phyloP scores from a whole-genome alignment of 2,329 filamentous ascomycete species.

The Tolypocladium paradoxum region DNA sequence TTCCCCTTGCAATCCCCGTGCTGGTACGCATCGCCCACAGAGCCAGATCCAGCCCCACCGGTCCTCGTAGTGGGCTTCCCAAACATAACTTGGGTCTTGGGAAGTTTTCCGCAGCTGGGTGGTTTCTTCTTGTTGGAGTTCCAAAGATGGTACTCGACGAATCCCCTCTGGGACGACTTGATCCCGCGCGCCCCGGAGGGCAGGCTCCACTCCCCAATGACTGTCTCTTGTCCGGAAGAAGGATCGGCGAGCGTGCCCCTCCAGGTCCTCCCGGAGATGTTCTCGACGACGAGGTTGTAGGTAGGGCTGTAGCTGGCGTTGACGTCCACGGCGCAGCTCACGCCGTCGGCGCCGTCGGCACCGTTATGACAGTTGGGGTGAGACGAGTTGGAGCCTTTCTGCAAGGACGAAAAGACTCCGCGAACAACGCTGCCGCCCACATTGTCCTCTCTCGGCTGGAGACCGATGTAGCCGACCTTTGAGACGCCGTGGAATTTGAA shows the following conservation, averaged over 20 bases:
- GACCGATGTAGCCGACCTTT: slow-evolving; percentile 7
- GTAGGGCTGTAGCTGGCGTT: slow-evolving; percentile 6
- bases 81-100: slow-evolving; percentile 1
- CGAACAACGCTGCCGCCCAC: slow-evolving; percentile 5
- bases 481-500: slow-evolving; percentile 6
- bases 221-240: slow-evolving; percentile 1
- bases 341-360: slow-evolving; percentile 13
- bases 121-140: slow-evolving; percentile 2
- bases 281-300: slow-evolving; percentile 9
- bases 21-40: not conserved
- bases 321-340: slow-evolving; percentile 10
- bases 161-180: slow-evolving; percentile 1
- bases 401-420: slow-evolving; percentile 11
- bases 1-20: not conserved
- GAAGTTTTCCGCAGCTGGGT: slow-evolving; percentile 5
- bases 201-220: slow-evolving; percentile 9
- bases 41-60: not conserved
- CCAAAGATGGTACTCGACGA: slow-evolving; percentile 10
- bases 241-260: slow-evolving; percentile 8
- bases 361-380: slow-evolving; percentile 10
- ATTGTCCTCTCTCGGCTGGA: slow-evolving; percentile 8
- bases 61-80: not conserved
- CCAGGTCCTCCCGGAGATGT: slow-evolving; percentile 7
- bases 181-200: slow-evolving; percentile 5
- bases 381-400: slow-evolving; percentile 3